Conservation (phyloP, 192 early-diverging fungal species). For the Entophlyctis helioformis region DNA sequence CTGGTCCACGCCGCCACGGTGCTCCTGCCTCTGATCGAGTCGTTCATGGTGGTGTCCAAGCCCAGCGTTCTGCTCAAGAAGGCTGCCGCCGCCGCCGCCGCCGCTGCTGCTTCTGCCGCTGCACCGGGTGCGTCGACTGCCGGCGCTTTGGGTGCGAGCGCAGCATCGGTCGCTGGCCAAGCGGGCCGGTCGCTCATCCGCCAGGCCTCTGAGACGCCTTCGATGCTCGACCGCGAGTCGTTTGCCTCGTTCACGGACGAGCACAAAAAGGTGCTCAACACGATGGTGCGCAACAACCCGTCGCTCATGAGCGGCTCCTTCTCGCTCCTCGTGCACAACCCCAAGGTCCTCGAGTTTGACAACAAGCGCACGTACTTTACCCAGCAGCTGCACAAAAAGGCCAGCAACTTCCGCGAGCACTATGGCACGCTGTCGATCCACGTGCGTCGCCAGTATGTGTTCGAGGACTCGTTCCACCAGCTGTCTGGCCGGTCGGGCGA, state of each 20-base stretch:
- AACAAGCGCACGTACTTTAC: constrained; percentile 98
- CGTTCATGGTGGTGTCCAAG: constrained; percentile 96
- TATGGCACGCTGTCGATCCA: constrained; percentile 72
- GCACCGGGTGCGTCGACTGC: constrained; percentile 10
- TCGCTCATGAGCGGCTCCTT: constrained; percentile 93
- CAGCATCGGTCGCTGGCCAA: constrained; percentile 17
- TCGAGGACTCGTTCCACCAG: constrained; percentile 94
- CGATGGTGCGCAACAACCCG: constrained; percentile 95
- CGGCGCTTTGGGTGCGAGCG: no score
- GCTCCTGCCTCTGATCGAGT: constrained; percentile 86
- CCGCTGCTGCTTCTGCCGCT: not conserved
- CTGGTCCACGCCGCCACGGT: constrained; percentile 86
- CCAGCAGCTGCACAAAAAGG: constrained; percentile 86
- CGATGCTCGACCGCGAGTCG: constrained; percentile 40
- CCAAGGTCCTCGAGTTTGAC: constrained; percentile 97
- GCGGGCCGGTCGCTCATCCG: not conserved
- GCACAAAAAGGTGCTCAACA: constrained; percentile 92
- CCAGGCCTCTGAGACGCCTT: constrained; percentile 10
- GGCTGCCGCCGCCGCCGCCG: constrained; percentile 6
- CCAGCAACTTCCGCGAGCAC: constrained; percentile 43
- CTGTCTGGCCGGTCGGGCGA: constrained; percentile 81
- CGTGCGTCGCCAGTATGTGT: constrained; percentile 85
- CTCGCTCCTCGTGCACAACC: constrained; percentile 89
- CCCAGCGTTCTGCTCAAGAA: constrained; percentile 54
- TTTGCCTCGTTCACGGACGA: constrained; percentile 86